A percentile compares a stretch with the other conserved stretches of the same genome.
Evolutionary conservation across 257 asterid species (phyloP).

Genomic region (Solanum peruvianum): DNA sequence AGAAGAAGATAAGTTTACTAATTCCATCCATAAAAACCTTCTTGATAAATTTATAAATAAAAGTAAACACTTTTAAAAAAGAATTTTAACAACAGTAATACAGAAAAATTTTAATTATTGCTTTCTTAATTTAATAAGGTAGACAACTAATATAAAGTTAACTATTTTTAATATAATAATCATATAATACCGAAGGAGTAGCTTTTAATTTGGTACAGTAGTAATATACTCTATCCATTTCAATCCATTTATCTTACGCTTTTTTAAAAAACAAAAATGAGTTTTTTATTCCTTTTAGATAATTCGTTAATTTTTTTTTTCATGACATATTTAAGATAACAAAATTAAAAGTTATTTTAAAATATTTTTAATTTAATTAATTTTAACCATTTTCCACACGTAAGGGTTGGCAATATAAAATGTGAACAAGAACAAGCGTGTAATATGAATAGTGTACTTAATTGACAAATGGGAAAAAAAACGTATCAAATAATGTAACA

Average conservation of each 20-base stretch:
- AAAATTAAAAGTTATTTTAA: not conserved
- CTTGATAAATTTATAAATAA: not conserved
- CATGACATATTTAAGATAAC: not conserved
- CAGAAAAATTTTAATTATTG: too few species aligned
- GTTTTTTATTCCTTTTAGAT: not conserved
- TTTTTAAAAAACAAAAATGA: too few species aligned
- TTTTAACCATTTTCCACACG: not conserved
- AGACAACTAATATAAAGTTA: too few species aligned
- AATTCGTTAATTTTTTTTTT: not conserved
- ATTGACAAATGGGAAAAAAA: not conserved
- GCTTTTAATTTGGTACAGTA: too few species aligned
- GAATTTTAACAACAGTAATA: not conserved
- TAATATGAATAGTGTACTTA: not conserved
- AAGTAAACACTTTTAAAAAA: too few species aligned
- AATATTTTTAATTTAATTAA: not conserved
- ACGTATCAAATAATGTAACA: not conserved
- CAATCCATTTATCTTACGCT: not conserved
- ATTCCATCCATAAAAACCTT: not conserved
- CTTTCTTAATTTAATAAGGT: too few species aligned
- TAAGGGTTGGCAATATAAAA: not conserved
- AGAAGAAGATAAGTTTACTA: not conserved
- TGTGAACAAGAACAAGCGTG: not conserved
- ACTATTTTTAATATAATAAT: too few species aligned
- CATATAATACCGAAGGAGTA: too few species aligned
- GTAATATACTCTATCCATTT: not conserved